Percentiles rank a stretch among this genome's conserved stretches.
Evolutionary conservation across 2,329 filamentous ascomycete species (phyloP).

Genomic region (Paecilomyces formosus): DNA sequence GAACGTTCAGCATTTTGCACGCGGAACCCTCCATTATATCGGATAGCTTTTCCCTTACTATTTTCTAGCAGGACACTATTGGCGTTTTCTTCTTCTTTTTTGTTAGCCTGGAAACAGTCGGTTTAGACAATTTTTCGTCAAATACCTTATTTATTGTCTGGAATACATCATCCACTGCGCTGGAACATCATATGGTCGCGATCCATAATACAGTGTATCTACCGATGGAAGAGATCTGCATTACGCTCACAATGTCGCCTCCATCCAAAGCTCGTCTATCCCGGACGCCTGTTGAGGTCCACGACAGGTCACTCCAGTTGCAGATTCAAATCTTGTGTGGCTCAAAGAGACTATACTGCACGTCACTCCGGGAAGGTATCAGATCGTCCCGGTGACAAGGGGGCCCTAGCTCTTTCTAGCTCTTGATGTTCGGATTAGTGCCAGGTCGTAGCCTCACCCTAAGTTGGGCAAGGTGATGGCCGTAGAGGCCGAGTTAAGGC

Average conservation of each 20-base stretch:
- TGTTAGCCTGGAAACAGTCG: background rate
- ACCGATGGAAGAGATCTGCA: background rate
- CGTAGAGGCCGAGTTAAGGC: constrained; percentile 10
- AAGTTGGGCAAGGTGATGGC: constrained; percentile 3
- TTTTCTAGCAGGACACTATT: background rate
- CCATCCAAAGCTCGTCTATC: background rate
- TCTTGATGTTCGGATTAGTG: background rate
- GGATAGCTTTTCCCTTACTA: background rate
- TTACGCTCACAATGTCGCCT: background rate
- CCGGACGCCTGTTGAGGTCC: background rate
- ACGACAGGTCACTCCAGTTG: background rate
- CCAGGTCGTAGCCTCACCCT: background rate
- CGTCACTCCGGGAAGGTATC: background rate
- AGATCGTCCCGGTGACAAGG: background rate
- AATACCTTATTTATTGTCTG: background rate
- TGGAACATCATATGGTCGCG: background rate
- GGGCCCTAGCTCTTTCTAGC: background rate
- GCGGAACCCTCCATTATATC: background rate
- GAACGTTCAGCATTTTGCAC: constrained; percentile 8
- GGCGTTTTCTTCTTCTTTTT: background rate
- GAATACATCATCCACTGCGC: background rate
- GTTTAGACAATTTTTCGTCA: background rate
- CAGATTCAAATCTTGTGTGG: background rate
- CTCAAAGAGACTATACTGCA: background rate
- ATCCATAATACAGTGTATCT: background rate